phyloP scores from a whole-genome alignment of 2,329 filamentous ascomycete species.

The Pseudonectria buxi region DNA sequence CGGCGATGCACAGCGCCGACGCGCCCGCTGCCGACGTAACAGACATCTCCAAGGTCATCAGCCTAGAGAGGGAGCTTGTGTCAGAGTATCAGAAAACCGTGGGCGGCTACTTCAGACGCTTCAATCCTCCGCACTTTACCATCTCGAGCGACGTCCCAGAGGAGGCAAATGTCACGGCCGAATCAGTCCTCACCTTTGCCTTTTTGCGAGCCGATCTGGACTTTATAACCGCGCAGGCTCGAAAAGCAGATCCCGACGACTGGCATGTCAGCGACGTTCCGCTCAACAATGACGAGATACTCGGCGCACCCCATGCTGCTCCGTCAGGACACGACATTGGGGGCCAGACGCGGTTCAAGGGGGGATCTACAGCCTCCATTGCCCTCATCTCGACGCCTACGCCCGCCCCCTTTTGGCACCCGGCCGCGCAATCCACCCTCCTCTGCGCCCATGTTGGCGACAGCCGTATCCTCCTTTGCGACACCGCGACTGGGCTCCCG shows the following conservation, averaged over 20 bases:
- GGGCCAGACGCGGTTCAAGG: constrained; percentile 73
- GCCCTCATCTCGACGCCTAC: constrained; percentile 89
- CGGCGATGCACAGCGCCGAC: constrained; percentile 30
- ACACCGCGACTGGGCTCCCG: constrained; percentile 73
- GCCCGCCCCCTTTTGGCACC: constrained; percentile 91
- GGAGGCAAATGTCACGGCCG: constrained; percentile 51
- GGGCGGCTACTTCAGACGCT: constrained; percentile 90
- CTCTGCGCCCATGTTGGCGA: constrained; percentile 89
- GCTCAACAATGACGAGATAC: constrained; percentile 77
- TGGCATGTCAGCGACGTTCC: constrained; percentile 65
- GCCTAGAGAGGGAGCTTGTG: constrained; percentile 65
- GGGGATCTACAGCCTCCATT: constrained; percentile 86
- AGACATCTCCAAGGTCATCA: constrained; percentile 54
- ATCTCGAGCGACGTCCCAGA: constrained; percentile 26
- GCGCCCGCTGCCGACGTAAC: constrained; percentile 45
- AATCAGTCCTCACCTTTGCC: constrained; percentile 80
- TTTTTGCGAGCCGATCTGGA: constrained; percentile 92
- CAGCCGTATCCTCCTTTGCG: constrained; percentile 82
- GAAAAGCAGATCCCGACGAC: constrained; percentile 69
- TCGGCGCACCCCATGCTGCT: constrained; percentile 53
- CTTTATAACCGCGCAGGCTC: constrained; percentile 83
- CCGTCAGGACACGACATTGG: constrained; percentile 61
- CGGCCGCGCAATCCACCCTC: constrained; percentile 73
- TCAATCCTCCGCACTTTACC: constrained; percentile 72
- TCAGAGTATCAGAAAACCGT: constrained; percentile 75